Conservation (phyloP, 2,329 filamentous ascomycete genomes). For the Diaporthe citrichinensis region DNA sequence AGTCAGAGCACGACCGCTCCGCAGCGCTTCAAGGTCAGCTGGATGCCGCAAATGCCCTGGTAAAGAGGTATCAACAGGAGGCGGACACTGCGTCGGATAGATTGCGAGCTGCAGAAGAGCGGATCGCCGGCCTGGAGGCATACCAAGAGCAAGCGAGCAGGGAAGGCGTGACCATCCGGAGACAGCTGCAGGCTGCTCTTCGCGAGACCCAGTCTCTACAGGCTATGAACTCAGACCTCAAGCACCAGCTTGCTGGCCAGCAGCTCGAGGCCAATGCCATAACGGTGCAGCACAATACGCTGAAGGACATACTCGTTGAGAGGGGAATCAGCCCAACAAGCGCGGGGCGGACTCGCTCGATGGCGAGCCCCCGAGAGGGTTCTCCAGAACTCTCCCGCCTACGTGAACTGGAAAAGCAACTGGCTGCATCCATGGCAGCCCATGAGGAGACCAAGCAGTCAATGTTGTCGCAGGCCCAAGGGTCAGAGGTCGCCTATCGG, state of each 20-base stretch:
- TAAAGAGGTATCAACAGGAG: conserved; percentile 89
- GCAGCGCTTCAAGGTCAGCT: conserved; percentile 84
- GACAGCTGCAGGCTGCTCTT: conserved; percentile 88
- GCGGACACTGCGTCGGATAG: conserved; percentile 90
- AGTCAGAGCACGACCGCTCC: conserved; percentile 75
- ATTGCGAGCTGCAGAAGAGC: conserved; percentile 91
- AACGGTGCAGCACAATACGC: conserved; percentile 89
- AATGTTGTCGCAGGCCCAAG: conserved; percentile 84
- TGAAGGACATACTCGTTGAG: conserved; percentile 93
- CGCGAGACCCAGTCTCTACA: conserved; percentile 88
- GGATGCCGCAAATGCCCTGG: conserved; percentile 81
- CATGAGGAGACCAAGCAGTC: conserved; percentile 88
- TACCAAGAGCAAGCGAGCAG: conserved; percentile 98
- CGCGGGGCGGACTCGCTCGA: conserved; percentile 77
- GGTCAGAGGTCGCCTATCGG: conserved; percentile 89
- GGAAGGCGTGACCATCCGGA: conserved; percentile 89
- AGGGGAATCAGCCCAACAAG: conserved; percentile 86
- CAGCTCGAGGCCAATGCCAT: conserved; percentile 96
- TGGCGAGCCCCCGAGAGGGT: conserved; percentile 80
- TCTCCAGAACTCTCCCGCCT: conserved; percentile 86
- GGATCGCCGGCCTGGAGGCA: conserved; percentile 94
- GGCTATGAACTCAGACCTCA: conserved; percentile 84
- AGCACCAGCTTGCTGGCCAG: conserved; percentile 85
- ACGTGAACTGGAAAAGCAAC: conserved; percentile 89
- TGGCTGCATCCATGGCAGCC: conserved; percentile 80